Conservation (phyloP, 1,284 basidiomycete genomes). For the Tylopilus orsonianus region DNA sequence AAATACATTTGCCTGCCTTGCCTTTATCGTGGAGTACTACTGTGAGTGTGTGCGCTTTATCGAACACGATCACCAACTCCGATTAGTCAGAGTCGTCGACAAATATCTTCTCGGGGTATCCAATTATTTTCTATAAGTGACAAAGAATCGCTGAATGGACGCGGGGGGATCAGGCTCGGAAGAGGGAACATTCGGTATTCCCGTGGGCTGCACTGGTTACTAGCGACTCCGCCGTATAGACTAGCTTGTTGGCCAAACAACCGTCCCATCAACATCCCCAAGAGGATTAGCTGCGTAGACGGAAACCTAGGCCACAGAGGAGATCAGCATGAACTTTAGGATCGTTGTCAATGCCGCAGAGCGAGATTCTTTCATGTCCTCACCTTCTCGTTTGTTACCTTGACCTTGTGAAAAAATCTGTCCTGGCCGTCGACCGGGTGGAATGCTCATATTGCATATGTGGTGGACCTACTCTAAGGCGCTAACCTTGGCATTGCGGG, state of each 20-base stretch:
- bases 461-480: not conserved
- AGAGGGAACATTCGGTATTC: not conserved
- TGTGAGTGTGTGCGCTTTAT: slow-evolving; percentile 6
- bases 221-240: not conserved
- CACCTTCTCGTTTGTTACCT: not conserved
- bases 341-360: not conserved
- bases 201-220: not conserved
- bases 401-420: not conserved
- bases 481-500: not conserved
- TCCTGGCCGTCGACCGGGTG: not conserved
- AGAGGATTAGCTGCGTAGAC: no score
- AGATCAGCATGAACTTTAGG: not conserved
- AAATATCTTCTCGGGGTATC: not conserved
- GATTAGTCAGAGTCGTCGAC: not conserved
- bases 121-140: not conserved
- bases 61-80: slow-evolving; percentile 7
- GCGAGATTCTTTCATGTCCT: no score
- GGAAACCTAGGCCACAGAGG: not conserved
- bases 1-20: slow-evolving; percentile 4
- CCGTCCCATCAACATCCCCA: not conserved
- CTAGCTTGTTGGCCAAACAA: not conserved
- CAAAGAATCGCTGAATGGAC: not conserved
- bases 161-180: not conserved
- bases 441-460: not conserved
- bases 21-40: not conserved